phyloP scores from a whole-genome alignment of 139 green algal genomes.

The Haematococcus sp. region DNA sequence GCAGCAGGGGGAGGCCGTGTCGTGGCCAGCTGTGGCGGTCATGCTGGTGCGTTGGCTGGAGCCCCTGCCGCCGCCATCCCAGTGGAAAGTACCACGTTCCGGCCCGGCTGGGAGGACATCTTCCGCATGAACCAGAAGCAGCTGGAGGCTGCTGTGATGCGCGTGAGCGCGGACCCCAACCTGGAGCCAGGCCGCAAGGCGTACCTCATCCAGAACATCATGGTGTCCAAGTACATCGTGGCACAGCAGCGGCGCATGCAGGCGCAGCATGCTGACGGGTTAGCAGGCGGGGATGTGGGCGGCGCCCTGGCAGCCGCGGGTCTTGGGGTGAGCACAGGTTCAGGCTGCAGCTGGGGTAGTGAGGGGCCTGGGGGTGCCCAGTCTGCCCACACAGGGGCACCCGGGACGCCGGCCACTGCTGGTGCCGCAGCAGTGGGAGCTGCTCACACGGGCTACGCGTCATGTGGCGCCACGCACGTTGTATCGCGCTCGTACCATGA shows the following conservation, averaged over 20 bases:
- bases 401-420: background rate
- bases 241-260: conserved; percentile 57
- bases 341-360: background rate
- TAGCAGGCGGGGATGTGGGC: background rate
- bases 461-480: background rate
- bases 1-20: background rate
- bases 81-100: conserved; percentile 57
- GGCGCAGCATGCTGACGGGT: background rate
- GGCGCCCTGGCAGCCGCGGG: background rate
- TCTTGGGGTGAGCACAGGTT: background rate
- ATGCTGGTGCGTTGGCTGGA: background rate
- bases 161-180: conserved; percentile 55
- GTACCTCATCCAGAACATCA: conserved; percentile 98
- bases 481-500: conserved; percentile 42
- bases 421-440: background rate
- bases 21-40: conserved; percentile 1
- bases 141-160: conserved; percentile 87
- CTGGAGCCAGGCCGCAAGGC: conserved; percentile 91
- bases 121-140: conserved; percentile 99
- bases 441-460: too few relatives aligned
- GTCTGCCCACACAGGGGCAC: too few relatives aligned
- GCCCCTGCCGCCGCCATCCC: conserved; percentile 1
- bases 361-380: background rate
- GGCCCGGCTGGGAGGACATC: conserved; percentile 94
- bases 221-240: conserved; percentile 75